Base-by-base conservation (phyloP, 805 yeast genomes). In the Kurtzmaniella cleridarum region DNA sequence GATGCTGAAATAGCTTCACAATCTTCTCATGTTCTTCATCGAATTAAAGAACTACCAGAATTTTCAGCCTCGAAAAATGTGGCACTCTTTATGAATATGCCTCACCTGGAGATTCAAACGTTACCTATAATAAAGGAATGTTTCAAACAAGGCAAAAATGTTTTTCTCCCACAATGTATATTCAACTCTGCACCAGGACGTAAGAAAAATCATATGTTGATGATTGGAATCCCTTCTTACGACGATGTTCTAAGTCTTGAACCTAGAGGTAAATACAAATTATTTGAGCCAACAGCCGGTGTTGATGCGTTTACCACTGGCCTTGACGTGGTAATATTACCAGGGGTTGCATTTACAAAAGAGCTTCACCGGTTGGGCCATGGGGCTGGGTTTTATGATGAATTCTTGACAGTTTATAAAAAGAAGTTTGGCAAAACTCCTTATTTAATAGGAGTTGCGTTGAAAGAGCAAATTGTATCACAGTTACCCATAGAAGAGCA, bases 351-450 rank as follows among this genome's bases (percentile, higher is more conserved):
- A 1, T 90, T 86, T 57, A 73, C 85, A 1, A 46, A 20, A 4
- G 41, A 42, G 1, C 60, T 79, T 16, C 57, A 66, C 10, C 57
- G 98, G 39, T 55, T 91, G 38, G 98, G 98, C 1, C 95, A 88
- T 55, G 98, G 98, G 1, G 91, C 81, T 4, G 98, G 97, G 0
- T 89, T 77, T 57, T 91, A 93, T 57, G 98, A 91, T 56, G 87
- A 82, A 49, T 69, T 52, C 53, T 60, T 62, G 26, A 47, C 30
- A 32, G 48, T 41, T 17, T 55, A 59, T 41, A 13, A 34, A 11
- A 34, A 44, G 11, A 51, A 49, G 34, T 49, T 46, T 39, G 44
- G 49, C 3, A 41, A 42, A 16, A 46, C 34, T 13, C 83, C 84
- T 0, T 55, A 53, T 27, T 49, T 79, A 27, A 52, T 86, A 1